Evolutionary conservation across 345 rosid genomes (phyloP).

Genomic region (Chamaenerion angustifolium): DNA sequence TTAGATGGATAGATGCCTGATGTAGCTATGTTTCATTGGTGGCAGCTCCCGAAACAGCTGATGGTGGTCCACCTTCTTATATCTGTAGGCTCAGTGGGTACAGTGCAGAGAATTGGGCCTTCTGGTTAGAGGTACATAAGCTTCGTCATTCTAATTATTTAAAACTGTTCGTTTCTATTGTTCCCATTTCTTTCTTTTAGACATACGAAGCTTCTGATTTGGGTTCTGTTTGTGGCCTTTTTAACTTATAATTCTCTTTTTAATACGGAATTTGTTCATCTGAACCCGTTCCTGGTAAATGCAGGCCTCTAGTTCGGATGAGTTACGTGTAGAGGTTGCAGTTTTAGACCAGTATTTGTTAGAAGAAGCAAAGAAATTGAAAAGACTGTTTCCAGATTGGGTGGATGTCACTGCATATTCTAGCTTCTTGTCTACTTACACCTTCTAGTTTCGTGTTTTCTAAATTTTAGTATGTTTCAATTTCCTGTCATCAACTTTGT

Average conservation of each 20-base stretch:
- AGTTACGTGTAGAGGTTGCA: conserved; percentile 54
- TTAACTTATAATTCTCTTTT: too few species aligned
- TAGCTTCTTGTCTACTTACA: conserved; percentile 58
- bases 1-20: not conserved
- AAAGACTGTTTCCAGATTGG: conserved; percentile 72
- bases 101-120: conserved; percentile 62
- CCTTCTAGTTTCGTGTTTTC: conserved; percentile 22
- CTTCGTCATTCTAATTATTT: not conserved
- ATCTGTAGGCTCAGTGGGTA: conserved; percentile 72
- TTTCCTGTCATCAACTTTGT: too few species aligned
- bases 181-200: too few species aligned
- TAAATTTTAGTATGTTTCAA: not conserved
- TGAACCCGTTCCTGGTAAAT: not conserved
- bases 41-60: conserved; percentile 50
- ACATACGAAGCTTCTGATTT: too few species aligned
- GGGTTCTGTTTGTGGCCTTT: too few species aligned
- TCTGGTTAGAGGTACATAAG: conserved; percentile 71
- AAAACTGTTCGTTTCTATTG: too few species aligned
- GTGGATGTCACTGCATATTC: conserved; percentile 59
- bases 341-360: conserved; percentile 73
- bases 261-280: not conserved
- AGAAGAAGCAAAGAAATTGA: conserved; percentile 44
- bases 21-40: not conserved
- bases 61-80: conserved; percentile 73
- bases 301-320: conserved; percentile 44